Conservation (phyloP, 257 asterid genomes). For the Nemophila menziesii region DNA sequence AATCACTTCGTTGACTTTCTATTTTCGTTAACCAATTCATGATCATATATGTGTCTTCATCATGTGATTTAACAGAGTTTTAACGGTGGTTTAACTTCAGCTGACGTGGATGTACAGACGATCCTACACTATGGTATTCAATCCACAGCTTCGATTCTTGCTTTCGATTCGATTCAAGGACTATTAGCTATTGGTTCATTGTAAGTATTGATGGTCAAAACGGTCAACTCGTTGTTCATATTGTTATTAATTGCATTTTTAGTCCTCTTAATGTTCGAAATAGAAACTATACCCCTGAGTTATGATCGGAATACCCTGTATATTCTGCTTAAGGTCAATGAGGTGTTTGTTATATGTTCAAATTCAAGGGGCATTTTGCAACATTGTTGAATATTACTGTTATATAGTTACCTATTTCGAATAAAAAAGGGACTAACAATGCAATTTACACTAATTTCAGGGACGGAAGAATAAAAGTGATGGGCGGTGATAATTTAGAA, state of each 20-base stretch:
- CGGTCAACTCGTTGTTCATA: no score
- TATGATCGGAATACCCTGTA: no score
- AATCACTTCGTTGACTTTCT: not conserved
- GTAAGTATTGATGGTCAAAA: conserved; percentile 26
- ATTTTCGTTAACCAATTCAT: no score
- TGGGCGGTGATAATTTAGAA: conserved; percentile 89
- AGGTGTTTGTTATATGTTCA: no score
- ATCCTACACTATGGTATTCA: conserved; percentile 80
- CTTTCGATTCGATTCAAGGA: conserved; percentile 79
- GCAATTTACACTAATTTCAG: conserved; percentile 32
- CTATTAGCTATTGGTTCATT: conserved; percentile 72
- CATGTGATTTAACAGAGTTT: conserved; percentile 31
- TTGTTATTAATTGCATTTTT: no score
- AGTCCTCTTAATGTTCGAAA: no score
- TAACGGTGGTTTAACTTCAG: conserved; percentile 32
- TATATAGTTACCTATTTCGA: not conserved
- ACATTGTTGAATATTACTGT: no score
- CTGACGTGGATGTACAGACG: conserved; percentile 48
- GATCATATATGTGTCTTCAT: not conserved
- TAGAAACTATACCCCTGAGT: no score
- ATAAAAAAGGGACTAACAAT: no score
- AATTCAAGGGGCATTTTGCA: no score
- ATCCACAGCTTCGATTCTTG: conserved; percentile 68
- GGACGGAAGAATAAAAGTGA: conserved; percentile 88
- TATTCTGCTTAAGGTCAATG: no score